These are phyloP conservation scores for Naematelia encephala DNA, from an alignment of 768 basidiomycete species.

Conservation along the genomic window DNA sequence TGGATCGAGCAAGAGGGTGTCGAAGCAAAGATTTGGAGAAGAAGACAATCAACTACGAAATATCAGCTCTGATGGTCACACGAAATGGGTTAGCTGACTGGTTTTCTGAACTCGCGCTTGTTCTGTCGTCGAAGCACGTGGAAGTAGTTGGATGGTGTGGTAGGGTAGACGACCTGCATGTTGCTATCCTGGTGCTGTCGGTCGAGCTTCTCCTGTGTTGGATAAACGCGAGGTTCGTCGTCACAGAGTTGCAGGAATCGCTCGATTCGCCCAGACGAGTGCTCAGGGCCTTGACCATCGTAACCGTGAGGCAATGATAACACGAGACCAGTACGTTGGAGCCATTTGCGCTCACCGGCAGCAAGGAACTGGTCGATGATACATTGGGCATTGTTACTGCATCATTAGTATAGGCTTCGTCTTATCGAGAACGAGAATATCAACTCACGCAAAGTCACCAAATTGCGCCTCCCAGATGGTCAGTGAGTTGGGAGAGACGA, in stretches of 20 bases:
- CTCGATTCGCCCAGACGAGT: constrained; percentile 92
- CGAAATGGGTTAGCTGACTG: no score
- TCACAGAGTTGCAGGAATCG: constrained; percentile 97
- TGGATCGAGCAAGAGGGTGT: constrained; percentile 85
- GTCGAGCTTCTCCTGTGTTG: constrained; percentile 80
- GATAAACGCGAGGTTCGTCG: constrained; percentile 90
- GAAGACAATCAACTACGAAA: constrained; percentile 74
- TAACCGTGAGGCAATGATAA: constrained; percentile 90
- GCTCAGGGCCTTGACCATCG: constrained; percentile 97
- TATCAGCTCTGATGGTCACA: constrained; percentile 8
- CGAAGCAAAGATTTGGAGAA: constrained; percentile 96
- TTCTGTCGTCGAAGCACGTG: constrained; percentile 95
- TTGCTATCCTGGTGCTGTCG: constrained; percentile 98
- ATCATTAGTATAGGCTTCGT: not conserved
- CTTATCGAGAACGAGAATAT: not conserved
- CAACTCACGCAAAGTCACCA: constrained; percentile 75
- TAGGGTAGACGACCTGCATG: constrained; percentile 97
- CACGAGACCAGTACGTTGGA: constrained; percentile 87
- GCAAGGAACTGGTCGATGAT: constrained; percentile 99
- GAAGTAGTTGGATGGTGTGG: constrained; percentile 97
- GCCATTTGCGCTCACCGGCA: constrained; percentile 95
- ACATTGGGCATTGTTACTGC: constrained; percentile 81
- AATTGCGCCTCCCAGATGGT: constrained; percentile 98
- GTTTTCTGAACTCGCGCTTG: constrained; percentile 84
- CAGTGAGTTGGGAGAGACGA: constrained; percentile 87